These are phyloP conservation scores for Biscogniauxia marginata DNA, from an alignment of 2,329 filamentous ascomycete genomes.

Conservation along the genomic window DNA sequence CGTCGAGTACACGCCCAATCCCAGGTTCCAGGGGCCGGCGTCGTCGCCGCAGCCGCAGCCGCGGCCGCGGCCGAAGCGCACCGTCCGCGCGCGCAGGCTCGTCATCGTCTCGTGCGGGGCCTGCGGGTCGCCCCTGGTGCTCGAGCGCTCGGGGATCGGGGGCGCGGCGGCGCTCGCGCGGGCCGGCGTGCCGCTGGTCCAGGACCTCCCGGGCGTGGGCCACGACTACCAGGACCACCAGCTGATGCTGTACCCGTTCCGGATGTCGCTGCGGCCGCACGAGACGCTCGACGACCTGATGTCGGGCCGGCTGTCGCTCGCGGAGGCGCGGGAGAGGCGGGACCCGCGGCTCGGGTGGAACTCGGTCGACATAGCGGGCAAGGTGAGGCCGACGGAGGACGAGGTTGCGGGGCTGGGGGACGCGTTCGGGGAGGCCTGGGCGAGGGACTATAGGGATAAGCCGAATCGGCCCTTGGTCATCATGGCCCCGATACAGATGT, in stretches of 20 bases:
- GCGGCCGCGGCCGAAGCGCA: too few species aligned
- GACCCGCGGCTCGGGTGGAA: constrained; percentile 51
- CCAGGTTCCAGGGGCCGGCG: constrained; percentile 36
- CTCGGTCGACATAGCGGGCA: constrained; percentile 47
- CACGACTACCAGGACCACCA: constrained; percentile 52
- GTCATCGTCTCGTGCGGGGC: constrained; percentile 51
- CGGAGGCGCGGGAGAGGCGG: constrained; percentile 23
- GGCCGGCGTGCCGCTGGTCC: constrained; percentile 46
- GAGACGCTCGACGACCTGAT: constrained; percentile 42
- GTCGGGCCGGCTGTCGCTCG: constrained; percentile 22
- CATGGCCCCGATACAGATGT: constrained; percentile 38
- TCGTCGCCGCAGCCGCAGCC: constrained; percentile 24
- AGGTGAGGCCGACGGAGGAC: constrained; percentile 48
- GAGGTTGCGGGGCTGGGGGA: constrained; percentile 50
- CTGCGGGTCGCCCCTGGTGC: constrained; percentile 51
- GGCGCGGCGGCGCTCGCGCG: constrained; percentile 41
- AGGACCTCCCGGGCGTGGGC: constrained; percentile 52
- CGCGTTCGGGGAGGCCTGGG: constrained; percentile 49
- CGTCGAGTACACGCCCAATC: constrained; percentile 53
- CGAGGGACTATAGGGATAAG: constrained; percentile 43
- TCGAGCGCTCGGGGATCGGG: constrained; percentile 65
- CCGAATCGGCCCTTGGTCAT: constrained; percentile 45
- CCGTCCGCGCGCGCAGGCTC: constrained; percentile 51
- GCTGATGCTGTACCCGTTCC: constrained; percentile 49
- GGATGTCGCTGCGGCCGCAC: constrained; percentile 43